These are phyloP conservation scores for Chenopodium suecicum DNA, from an alignment of 148 eudicot genomes.

Conservation along the genomic window DNA sequence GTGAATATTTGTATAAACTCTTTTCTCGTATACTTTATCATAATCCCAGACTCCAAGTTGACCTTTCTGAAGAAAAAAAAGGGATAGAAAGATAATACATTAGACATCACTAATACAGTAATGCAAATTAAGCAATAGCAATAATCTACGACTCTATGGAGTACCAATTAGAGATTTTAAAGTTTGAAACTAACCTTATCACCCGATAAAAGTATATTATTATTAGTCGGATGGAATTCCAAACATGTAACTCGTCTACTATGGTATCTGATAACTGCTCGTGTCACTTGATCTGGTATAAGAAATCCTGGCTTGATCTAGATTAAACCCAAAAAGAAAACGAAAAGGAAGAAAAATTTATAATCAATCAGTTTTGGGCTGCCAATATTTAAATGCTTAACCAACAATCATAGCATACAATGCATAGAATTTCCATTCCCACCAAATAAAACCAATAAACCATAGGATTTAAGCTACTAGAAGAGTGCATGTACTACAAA, in stretches of 20 bases:
- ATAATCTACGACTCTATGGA: neutral
- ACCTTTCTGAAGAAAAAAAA: slow-evolving; percentile 62
- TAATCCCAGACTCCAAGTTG: slow-evolving; percentile 99
- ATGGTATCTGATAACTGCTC: slow-evolving; percentile 91
- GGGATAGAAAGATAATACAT: neutral
- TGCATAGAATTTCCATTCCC: neutral
- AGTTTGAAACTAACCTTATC: slow-evolving; percentile 65
- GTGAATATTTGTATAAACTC: slow-evolving; percentile 81
- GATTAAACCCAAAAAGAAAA: neutral
- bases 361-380: neutral
- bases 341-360: neutral
- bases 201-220: slow-evolving; percentile 84
- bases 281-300: slow-evolving; percentile 77
- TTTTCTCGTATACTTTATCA: slow-evolving; percentile 75
- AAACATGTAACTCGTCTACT: slow-evolving; percentile 90
- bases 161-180: neutral
- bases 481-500: neutral
- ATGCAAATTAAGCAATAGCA: neutral
- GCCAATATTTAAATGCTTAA: neutral
- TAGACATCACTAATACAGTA: neutral
- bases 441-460: neutral
- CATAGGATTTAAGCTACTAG: neutral
- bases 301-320: slow-evolving; percentile 77
- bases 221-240: slow-evolving; percentile 91
- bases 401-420: neutral